phyloP scores from a whole-genome alignment of 1,284 basidiomycete species.

The Ustilago bromivora region DNA sequence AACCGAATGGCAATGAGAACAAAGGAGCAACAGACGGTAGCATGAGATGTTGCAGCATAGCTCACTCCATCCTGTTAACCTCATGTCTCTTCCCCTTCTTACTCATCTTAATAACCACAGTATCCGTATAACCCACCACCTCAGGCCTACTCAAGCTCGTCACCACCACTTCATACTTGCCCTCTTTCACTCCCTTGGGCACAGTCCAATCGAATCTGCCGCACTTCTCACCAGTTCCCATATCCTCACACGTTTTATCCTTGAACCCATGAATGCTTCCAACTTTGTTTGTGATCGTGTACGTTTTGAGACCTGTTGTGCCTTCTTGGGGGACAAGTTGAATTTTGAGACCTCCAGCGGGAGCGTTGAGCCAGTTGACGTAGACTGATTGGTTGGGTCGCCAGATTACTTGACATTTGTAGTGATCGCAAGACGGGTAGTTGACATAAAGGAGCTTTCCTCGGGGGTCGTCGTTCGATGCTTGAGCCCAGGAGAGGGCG shows the following conservation, averaged over 20 bases:
- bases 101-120: constrained; percentile 32
- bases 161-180: constrained; percentile 39
- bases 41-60: too few species aligned
- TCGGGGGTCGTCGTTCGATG: constrained; percentile 37
- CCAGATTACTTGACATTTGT: constrained; percentile 43
- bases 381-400: constrained; percentile 13
- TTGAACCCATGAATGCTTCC: constrained; percentile 24
- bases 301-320: constrained; percentile 25
- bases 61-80: constrained; percentile 4
- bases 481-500: constrained; percentile 21
- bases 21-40: too few species aligned
- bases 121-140: constrained; percentile 48
- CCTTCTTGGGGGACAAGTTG: constrained; percentile 45
- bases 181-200: constrained; percentile 20
- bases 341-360: constrained; percentile 37
- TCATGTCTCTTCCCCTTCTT: constrained; percentile 32
- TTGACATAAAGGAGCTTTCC: constrained; percentile 51
- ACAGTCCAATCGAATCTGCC: constrained; percentile 39
- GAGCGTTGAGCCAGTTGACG: constrained; percentile 51
- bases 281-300: constrained; percentile 44
- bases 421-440: constrained; percentile 38
- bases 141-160: constrained; percentile 25
- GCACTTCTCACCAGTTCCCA: constrained; percentile 37
- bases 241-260: constrained; percentile 26
- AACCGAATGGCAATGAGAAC: too few species aligned